A percentile compares a stretch with the other conserved stretches of the same genome.
phyloP scores from a whole-genome alignment of 139 green algal species.

The Monoraphidium neglectum region DNA sequence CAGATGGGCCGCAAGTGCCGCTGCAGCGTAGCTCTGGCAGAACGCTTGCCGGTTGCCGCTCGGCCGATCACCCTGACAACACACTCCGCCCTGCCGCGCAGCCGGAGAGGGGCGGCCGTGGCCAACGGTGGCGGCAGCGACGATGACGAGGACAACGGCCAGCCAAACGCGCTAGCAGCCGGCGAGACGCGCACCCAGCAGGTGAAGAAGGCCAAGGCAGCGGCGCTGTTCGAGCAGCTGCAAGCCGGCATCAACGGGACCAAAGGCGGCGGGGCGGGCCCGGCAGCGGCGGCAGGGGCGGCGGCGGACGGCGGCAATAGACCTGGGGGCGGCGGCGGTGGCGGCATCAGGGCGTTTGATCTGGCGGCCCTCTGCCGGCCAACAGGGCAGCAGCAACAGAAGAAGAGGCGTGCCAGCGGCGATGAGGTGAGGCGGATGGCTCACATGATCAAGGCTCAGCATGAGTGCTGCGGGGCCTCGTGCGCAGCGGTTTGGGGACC shows the following conservation, averaged over 20 bases:
- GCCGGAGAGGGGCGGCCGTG: neutral
- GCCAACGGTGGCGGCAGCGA: neutral
- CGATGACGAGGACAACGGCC: conserved; percentile 3
- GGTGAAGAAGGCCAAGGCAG: conserved; percentile 39
- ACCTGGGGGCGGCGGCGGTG: no score
- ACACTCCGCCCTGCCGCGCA: no score
- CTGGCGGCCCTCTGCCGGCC: neutral
- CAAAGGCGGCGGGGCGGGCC: no score
- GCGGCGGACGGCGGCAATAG: no score
- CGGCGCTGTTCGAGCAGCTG: conserved; percentile 26
- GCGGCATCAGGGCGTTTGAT: neutral
- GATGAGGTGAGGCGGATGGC: conserved; percentile 44
- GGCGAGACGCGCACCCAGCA: conserved; percentile 18
- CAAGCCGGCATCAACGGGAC: no score
- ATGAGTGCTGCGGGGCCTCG: no score
- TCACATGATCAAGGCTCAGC: no score
- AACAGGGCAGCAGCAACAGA: neutral
- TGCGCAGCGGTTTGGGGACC: no score
- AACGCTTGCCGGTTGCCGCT: no score
- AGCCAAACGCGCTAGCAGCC: conserved; percentile 1
- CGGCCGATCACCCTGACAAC: no score
- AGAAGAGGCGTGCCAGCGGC: conserved; percentile 8
- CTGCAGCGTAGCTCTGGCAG: no score
- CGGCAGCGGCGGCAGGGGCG: neutral
- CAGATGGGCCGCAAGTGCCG: neutral